Conservation (phyloP, 768 basidiomycete genomes). For the Leccinum obscurum region DNA sequence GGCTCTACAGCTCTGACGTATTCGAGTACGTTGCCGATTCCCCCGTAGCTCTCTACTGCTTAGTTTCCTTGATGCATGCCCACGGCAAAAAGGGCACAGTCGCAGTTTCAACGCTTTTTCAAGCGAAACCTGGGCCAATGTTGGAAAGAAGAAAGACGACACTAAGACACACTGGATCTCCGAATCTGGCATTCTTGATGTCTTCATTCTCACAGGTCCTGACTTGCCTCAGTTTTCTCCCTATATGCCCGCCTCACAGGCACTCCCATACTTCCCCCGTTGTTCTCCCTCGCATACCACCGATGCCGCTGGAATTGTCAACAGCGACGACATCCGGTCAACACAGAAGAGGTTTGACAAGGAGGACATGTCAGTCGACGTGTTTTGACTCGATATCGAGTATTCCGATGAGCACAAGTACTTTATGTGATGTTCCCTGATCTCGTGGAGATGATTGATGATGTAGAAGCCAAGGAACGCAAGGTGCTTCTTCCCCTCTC, state of each 20-base stretch:
- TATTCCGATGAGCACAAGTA: slow-evolving; percentile 94
- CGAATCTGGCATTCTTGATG: slow-evolving; percentile 93
- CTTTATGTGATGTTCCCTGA: slow-evolving; percentile 95
- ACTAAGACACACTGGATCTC: slow-evolving; percentile 96
- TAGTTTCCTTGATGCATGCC: slow-evolving; percentile 91
- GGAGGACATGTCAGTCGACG: slow-evolving; percentile 92
- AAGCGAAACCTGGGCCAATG: slow-evolving; percentile 95
- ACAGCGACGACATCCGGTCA: slow-evolving; percentile 79
- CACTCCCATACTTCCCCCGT: slow-evolving; percentile 80
- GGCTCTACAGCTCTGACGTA: slow-evolving; percentile 93
- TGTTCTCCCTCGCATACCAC: slow-evolving; percentile 92
- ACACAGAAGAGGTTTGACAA: slow-evolving; percentile 91
- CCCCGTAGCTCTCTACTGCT: slow-evolving; percentile 83
- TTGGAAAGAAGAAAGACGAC: slow-evolving; percentile 58
- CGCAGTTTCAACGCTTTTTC: slow-evolving; percentile 85
- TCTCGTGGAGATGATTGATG: slow-evolving; percentile 91
- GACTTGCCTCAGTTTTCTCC: slow-evolving; percentile 78
- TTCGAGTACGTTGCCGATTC: slow-evolving; percentile 91
- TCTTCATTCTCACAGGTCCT: slow-evolving; percentile 93
- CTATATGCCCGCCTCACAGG: slow-evolving; percentile 90
- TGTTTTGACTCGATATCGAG: slow-evolving; percentile 97
- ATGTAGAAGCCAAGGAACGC: slow-evolving; percentile 79
- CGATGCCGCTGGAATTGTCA: slow-evolving; percentile 97
- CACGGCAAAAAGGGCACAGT: slow-evolving; percentile 87
- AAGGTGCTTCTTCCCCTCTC: slow-evolving; percentile 54